These are phyloP conservation scores for Salvia miltiorrhiza DNA, from an alignment of 257 asterid genomes.

Conservation along the genomic window DNA sequence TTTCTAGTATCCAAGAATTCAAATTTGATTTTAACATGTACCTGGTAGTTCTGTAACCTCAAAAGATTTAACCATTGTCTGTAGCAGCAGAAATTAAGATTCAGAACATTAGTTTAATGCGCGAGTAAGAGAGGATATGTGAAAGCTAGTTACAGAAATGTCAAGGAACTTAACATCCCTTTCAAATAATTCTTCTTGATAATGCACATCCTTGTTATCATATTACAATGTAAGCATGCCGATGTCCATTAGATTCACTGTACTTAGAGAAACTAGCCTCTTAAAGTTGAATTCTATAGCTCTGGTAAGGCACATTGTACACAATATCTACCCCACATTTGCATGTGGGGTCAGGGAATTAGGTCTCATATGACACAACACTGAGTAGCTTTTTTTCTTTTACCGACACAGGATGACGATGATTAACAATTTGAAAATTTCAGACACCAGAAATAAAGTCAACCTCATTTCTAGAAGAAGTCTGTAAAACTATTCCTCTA, in stretches of 20 bases:
- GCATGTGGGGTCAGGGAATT: not conserved
- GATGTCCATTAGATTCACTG: not conserved
- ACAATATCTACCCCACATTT: not conserved
- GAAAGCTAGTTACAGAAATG: not conserved
- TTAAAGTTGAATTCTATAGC: not conserved
- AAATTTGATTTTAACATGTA: conserved; percentile 25
- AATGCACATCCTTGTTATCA: not conserved
- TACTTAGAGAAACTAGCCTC: conserved; percentile 16
- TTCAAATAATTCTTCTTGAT: conserved; percentile 9
- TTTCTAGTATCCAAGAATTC: conserved; percentile 9
- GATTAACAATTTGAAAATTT: not conserved
- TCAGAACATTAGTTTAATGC: conserved; percentile 7
- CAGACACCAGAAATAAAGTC: not conserved
- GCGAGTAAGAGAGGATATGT: not conserved
- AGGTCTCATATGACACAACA: not conserved
- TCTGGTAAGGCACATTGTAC: conserved; percentile 1
- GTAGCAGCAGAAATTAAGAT: conserved; percentile 37
- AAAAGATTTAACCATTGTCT: conserved; percentile 89
- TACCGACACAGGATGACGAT: not conserved
- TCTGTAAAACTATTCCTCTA: not conserved
- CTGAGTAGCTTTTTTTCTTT: not conserved
- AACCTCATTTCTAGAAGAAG: not conserved
- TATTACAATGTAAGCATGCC: not conserved
- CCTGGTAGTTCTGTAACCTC: conserved; percentile 99
- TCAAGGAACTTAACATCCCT: conserved; percentile 2